Evolutionary conservation across 2,329 filamentous ascomycete genomes (phyloP), one percentile per base, ranked within the genome.

Genomic region (Mariannaea elegans): DNA sequence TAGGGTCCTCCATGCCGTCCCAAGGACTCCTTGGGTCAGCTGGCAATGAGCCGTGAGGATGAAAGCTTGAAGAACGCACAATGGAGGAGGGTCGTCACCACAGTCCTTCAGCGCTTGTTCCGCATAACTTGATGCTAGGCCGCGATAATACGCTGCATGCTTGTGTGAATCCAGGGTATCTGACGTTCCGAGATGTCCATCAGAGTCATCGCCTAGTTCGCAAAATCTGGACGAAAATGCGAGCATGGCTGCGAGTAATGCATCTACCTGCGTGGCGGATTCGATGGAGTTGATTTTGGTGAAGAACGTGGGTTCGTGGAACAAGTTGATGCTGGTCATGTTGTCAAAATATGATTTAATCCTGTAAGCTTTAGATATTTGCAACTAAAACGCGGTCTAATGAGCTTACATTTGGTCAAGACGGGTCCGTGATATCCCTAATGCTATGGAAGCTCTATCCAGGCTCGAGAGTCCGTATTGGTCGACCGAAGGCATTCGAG

Each of bases 11-110:
- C 77, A 79, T 7, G 77, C 72, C 27, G 65, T 70, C 2, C 73
- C 76, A 10, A 69, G 71, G 3, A 78, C 77, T 19, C 75, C 73
- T 18, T 69, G 66, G 1, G 70, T 74, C 9, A 78, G 69, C 34
- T 75, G 72, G 50, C 72, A 75, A 59, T 73, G 73, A 2, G 75
- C 73, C 7, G 68, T 66, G 2, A 78, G 50, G 31, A 77, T 72
- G 32, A 72, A 47, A 2, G 77, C 72, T 58, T 79, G 77, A 7
- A 79, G 59, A 14, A 78, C 53, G 54, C 69, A 74, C 18, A 78
- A 63, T 1, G 74, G 70, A 2, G 75, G 72, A 4, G 67, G 56
- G 23, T 72, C 64, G 51, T 78, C 76, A 7, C 62, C 69, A 52
- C 71, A 74, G 23, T 72, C 70, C 13, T 58, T 61, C 6, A 77